Evolutionary conservation across 2,329 filamentous ascomycete species (phyloP).

Genomic region (Zarea fungicola): DNA sequence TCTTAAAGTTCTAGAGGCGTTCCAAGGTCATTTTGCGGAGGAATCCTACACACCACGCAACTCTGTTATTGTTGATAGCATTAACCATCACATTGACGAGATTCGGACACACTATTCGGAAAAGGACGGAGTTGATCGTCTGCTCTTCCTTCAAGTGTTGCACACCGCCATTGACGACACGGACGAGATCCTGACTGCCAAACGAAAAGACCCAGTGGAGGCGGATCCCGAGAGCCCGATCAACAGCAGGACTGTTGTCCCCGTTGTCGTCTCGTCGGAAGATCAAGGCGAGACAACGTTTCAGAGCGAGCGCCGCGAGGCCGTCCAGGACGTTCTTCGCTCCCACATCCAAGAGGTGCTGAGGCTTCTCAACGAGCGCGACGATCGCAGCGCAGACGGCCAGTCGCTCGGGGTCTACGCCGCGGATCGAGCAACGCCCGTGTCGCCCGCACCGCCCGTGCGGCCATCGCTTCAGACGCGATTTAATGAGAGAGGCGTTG

Average conservation of each 20-base stretch:
- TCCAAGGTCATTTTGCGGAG: constrained; percentile 24
- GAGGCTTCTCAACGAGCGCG: constrained; percentile 37
- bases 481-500: background rate
- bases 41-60: constrained; percentile 19
- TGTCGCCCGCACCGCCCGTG: constrained; percentile 1
- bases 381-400: constrained; percentile 24
- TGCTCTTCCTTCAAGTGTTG: constrained; percentile 33
- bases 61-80: constrained; percentile 18
- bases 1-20: constrained; percentile 36
- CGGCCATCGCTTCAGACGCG: constrained; percentile 12
- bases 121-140: constrained; percentile 19
- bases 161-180: constrained; percentile 36
- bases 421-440: constrained; percentile 12
- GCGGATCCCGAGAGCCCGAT: background rate
- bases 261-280: constrained; percentile 4
- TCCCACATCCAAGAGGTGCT: constrained; percentile 46
- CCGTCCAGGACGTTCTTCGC: constrained; percentile 42
- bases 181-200: constrained; percentile 38
- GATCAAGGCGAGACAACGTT: constrained; percentile 15
- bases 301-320: constrained; percentile 25
- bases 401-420: constrained; percentile 17
- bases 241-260: background rate
- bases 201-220: constrained; percentile 15
- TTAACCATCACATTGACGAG: constrained; percentile 22
- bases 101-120: constrained; percentile 22